Percentiles rank a stretch among this genome's conserved stretches.
phyloP scores from a whole-genome alignment of 2,329 filamentous ascomycete species.

The Ascochyta viciae-villosae region DNA sequence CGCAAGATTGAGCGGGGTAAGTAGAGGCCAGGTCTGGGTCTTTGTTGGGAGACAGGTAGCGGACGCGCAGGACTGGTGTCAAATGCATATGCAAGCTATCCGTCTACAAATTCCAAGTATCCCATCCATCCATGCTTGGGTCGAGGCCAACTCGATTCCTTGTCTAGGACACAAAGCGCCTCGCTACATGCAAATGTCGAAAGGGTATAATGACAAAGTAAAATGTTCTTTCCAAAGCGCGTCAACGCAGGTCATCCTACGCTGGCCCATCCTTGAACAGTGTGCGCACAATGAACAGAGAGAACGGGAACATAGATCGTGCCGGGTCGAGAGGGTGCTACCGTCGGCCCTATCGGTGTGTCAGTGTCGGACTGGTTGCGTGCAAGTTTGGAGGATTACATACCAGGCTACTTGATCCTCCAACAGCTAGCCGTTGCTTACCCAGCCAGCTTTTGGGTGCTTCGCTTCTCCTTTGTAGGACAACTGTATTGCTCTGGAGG shows the following conservation, averaged over 20 bases:
- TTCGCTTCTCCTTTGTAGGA: constrained; percentile 76
- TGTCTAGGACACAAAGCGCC: constrained; percentile 11
- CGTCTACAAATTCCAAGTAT: constrained; percentile 1
- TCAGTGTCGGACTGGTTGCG: not conserved
- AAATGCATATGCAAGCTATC: constrained; percentile 10
- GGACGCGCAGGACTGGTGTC: not conserved
- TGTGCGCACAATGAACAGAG: constrained; percentile 5
- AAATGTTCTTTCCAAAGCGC: constrained; percentile 4
- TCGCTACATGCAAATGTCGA: constrained; percentile 19
- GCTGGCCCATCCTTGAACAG: not conserved
- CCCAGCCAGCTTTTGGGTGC: constrained; percentile 83
- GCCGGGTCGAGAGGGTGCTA: constrained; percentile 28
- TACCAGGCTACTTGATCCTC: constrained; percentile 33
- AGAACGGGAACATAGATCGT: constrained; percentile 16
- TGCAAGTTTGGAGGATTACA: not conserved
- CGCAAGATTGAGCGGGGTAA: not conserved
- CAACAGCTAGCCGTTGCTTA: constrained; percentile 71
- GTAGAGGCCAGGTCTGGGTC: not conserved
- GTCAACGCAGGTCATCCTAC: not conserved
- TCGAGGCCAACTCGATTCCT: not conserved
- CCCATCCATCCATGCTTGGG: not conserved
- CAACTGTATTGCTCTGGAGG: constrained; percentile 82
- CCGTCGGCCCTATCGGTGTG: constrained; percentile 22
- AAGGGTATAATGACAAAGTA: constrained; percentile 23
- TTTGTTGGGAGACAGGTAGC: not conserved